These are phyloP conservation scores for Kwoniella sp. DNA, from an alignment of 768 basidiomycete genomes.

Conservation along the genomic window DNA sequence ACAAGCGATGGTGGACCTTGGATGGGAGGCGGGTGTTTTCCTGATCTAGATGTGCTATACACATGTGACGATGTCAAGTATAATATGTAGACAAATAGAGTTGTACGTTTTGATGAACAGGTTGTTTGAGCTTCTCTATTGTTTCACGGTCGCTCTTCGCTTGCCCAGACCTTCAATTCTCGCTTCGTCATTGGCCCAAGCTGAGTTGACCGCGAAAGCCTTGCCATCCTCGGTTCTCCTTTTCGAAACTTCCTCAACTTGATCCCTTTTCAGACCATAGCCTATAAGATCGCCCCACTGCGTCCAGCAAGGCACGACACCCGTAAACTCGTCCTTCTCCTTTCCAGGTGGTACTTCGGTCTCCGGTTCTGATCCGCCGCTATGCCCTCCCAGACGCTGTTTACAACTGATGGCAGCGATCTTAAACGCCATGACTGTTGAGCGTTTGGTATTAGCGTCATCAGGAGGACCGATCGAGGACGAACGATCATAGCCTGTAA, in stretches of 20 bases:
- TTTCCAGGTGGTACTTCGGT: conserved; percentile 6
- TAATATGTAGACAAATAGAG: not conserved
- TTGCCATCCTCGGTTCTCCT: not conserved
- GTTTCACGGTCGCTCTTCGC: conserved; percentile 6
- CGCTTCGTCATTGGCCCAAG: conserved; percentile 22
- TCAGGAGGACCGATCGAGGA: conserved; percentile 12
- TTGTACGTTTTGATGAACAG: too few relatives aligned
- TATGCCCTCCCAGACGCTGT: conserved; percentile 23
- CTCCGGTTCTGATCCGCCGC: conserved; percentile 17
- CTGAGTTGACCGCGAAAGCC: conserved; percentile 18
- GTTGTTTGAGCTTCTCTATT: too few relatives aligned
- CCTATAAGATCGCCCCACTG: conserved; percentile 23
- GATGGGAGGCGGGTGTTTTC: conserved; percentile 26
- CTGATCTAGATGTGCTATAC: conserved; percentile 22
- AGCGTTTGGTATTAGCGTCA: conserved; percentile 14
- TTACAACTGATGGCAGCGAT: conserved; percentile 23
- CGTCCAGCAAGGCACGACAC: conserved; percentile 30
- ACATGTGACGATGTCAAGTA: too few relatives aligned
- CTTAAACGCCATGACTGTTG: conserved; percentile 20
- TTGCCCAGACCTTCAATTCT: conserved; percentile 21
- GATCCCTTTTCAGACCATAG: conserved; percentile 17
- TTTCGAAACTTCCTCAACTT: conserved; percentile 8
- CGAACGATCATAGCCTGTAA: conserved; percentile 20
- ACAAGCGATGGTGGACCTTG: conserved; percentile 22
- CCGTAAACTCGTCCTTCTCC: conserved; percentile 21